These are phyloP conservation scores for Boletus reticulatus DNA, from an alignment of 768 basidiomycete species.

Conservation along the genomic window DNA sequence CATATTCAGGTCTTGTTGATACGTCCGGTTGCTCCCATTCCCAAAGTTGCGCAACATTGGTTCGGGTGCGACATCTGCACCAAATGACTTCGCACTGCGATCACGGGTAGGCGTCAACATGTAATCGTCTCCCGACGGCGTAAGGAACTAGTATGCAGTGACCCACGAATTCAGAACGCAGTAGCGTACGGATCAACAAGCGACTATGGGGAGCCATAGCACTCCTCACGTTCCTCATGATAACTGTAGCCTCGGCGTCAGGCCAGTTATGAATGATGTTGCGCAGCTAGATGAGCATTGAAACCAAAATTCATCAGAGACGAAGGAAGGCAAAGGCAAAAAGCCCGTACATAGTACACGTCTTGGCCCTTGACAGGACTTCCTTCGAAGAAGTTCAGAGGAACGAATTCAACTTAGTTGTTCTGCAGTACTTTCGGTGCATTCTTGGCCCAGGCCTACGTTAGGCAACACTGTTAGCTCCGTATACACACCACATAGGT, in stretches of 20 bases:
- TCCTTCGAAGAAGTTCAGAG: constrained; percentile 22
- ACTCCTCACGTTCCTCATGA: constrained; percentile 29
- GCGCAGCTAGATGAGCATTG: constrained; percentile 16
- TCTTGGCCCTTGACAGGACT: constrained; percentile 15
- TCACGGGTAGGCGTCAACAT: constrained; percentile 14
- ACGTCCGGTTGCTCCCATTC: constrained; percentile 37
- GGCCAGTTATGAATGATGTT: constrained; percentile 38
- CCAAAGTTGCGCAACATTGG: constrained; percentile 50
- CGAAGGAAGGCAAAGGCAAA: neutral
- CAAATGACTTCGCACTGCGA: constrained; percentile 1
- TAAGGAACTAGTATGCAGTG: no score
- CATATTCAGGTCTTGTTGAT: constrained; percentile 48
- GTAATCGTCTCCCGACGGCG: constrained; percentile 18
- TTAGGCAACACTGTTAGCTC: no score
- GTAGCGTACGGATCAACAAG: constrained; percentile 35
- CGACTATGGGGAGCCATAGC: constrained; percentile 29
- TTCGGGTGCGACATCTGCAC: constrained; percentile 36
- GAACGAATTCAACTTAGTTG: constrained; percentile 12
- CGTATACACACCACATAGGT: neutral
- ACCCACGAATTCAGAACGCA: no score
- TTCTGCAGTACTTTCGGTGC: constrained; percentile 17
- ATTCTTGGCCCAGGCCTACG: constrained; percentile 9
- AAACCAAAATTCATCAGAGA: neutral
- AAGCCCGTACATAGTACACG: constrained; percentile 22
- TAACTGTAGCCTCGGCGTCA: constrained; percentile 29